phyloP scores from a whole-genome alignment of 116 monocot species.

The Cymodocea nodosa region DNA sequence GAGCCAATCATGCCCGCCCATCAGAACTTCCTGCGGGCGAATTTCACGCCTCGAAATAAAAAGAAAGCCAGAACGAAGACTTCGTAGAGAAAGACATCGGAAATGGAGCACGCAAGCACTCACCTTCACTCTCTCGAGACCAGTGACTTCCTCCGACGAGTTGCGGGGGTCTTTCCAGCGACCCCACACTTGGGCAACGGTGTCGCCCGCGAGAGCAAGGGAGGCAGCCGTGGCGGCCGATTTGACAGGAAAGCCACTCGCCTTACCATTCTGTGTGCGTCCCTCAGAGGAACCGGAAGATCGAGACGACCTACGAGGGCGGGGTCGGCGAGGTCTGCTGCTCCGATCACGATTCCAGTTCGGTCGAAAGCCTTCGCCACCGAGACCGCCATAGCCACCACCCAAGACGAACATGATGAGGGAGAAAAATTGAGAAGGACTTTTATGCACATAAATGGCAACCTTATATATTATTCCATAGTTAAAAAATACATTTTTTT shows the following conservation, averaged over 20 bases:
- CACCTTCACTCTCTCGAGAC: background rate
- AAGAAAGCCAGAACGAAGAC: too few relatives aligned
- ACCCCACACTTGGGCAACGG: conserved; percentile 69
- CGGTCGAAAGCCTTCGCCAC: conserved; percentile 20
- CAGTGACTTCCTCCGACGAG: background rate
- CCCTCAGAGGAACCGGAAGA: conserved; percentile 28
- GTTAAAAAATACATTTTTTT: too few relatives aligned
- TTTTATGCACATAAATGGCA: too few relatives aligned
- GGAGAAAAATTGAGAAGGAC: too few relatives aligned
- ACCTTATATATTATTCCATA: too few relatives aligned
- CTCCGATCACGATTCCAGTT: conserved; percentile 3
- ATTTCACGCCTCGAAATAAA: background rate
- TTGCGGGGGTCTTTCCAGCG: conserved; percentile 8
- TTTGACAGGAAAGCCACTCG: conserved; percentile 48
- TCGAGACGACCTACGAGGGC: conserved; percentile 16
- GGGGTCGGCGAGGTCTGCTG: conserved; percentile 5
- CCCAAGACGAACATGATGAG: too few relatives aligned
- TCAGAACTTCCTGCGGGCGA: conserved; percentile 1
- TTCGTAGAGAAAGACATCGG: too few relatives aligned
- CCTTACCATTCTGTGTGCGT: background rate
- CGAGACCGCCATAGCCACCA: background rate
- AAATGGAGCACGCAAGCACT: background rate
- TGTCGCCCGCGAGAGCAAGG: conserved; percentile 69
- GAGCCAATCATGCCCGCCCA: conserved; percentile 57
- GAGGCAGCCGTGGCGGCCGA: conserved; percentile 63